Evolutionary conservation across 2,329 filamentous ascomycete genomes (phyloP), one percentile per base, ranked within the genome.

Genomic region (Leptosphaerulina australis): DNA sequence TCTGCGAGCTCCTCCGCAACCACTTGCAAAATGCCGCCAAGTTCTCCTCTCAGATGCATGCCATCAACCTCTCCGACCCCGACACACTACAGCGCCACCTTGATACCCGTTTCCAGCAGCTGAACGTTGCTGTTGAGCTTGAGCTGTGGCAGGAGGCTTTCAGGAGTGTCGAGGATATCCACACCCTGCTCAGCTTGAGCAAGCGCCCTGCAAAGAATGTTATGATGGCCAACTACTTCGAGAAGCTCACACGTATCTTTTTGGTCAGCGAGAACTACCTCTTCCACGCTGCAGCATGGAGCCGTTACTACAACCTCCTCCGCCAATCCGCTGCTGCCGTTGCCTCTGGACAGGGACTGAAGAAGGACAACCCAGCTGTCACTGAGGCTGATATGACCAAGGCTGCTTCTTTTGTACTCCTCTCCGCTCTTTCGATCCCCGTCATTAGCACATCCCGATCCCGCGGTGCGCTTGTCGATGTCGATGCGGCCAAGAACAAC

Each of bases 161-260:
- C 88, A 90, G 94, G 75, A 97, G 91, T 70, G 93, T 99, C 39
- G 94, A 99, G 79, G 94, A 99, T 73, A 97, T 97, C 64, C 94
- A 99, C 79, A 97, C 92, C 41, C 85, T 99, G 46, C 86, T 99
- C 63, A 97, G 88, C 79, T 83, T 97, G 64, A 97, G 93, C 87
- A 97, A 97, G 84, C 90, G 94, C 47, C 92, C 92, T 29, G 88
- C 94, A 45, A 97, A 97, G 87, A 97, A 97, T 74, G 83, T 97
- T 72, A 97, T 99, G 94, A 99, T 99, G 94, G 94, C 94, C 78
- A 99, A 97, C 81, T 99, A 99, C 83, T 99, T 97, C 77, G 94
- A 99, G 83, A 97, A 97, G 80, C 86, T 99, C 50, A 97, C 94
- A 30, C 87, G 92, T 59, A 99, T 99, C 74, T 99, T 99, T 83